Percentiles rank a stretch among this genome's conserved stretches.
These are phyloP conservation scores for Colletotrichum cereale DNA, from an alignment of 2,329 filamentous ascomycete genomes.

Conservation along the genomic window DNA sequence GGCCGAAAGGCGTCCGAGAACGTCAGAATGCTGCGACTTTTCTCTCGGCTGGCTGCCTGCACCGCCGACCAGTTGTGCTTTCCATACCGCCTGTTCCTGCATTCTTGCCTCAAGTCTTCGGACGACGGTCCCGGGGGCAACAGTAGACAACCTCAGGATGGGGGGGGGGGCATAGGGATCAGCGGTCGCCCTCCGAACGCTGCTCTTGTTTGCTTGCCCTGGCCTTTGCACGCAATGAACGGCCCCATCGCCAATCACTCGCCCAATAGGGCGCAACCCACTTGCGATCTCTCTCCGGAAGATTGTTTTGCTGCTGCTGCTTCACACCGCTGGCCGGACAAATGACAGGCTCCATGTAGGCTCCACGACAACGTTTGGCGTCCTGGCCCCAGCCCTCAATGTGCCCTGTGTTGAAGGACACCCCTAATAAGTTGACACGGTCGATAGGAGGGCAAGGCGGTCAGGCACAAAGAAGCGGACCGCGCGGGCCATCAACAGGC, in stretches of 20 bases:
- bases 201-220: background rate
- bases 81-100: slow-evolving; percentile 24
- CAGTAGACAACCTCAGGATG: background rate
- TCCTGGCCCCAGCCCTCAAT: slow-evolving; percentile 19
- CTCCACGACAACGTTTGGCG: slow-evolving; percentile 25
- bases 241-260: slow-evolving; percentile 11
- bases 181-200: background rate
- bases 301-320: slow-evolving; percentile 14
- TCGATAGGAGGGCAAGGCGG: slow-evolving; percentile 24
- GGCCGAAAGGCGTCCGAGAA: slow-evolving; percentile 20
- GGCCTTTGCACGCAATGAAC: background rate
- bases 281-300: slow-evolving; percentile 27
- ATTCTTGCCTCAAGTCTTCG: slow-evolving; percentile 10
- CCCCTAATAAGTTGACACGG: slow-evolving; percentile 30
- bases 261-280: slow-evolving; percentile 24
- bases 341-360: slow-evolving; percentile 23
- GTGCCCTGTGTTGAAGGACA: slow-evolving; percentile 16
- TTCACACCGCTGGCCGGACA: slow-evolving; percentile 35
- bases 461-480: slow-evolving; percentile 29
- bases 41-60: slow-evolving; percentile 6
- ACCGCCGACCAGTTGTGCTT: slow-evolving; percentile 21
- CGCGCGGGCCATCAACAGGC: slow-evolving; percentile 23
- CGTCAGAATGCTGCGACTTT: slow-evolving; percentile 19
- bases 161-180: too few relatives aligned
- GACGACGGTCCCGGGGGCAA: background rate